Evolutionary conservation across 1,284 basidiomycete genomes (phyloP).

Genomic region (Puccinia triticina): DNA sequence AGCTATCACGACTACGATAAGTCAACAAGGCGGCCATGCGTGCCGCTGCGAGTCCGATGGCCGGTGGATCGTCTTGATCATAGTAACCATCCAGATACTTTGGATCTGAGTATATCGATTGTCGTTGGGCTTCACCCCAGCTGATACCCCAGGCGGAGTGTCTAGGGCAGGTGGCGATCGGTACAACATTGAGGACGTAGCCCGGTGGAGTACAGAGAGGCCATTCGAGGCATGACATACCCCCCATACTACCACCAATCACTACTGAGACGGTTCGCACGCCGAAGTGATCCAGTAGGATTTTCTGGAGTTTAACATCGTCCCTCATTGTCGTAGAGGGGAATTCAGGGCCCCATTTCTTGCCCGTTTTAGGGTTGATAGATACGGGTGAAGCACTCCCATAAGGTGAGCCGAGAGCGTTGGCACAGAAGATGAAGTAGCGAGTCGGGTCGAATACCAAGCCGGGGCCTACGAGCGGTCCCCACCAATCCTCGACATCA

Average conservation of each 20-base stretch:
- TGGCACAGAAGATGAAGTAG: slow-evolving; percentile 93
- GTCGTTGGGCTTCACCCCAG: slow-evolving; percentile 96
- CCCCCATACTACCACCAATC: slow-evolving; percentile 97
- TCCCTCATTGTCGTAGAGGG: slow-evolving; percentile 88
- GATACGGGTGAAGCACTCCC: slow-evolving; percentile 87
- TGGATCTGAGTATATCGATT: slow-evolving; percentile 94
- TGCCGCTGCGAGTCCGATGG: slow-evolving; percentile 83
- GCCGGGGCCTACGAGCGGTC: slow-evolving; percentile 84
- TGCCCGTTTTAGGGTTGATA: slow-evolving; percentile 74
- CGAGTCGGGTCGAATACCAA: slow-evolving; percentile 86
- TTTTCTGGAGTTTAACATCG: slow-evolving; percentile 90
- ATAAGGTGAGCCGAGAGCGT: slow-evolving; percentile 92
- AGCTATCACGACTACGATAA: slow-evolving; percentile 87
- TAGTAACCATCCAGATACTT: slow-evolving; percentile 87
- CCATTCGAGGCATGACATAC: slow-evolving; percentile 96
- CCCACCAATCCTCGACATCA: slow-evolving; percentile 99
- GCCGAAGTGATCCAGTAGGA: slow-evolving; percentile 80
- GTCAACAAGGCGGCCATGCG: slow-evolving; percentile 94
- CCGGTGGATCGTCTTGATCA: slow-evolving; percentile 68
- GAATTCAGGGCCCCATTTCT: slow-evolving; percentile 88
- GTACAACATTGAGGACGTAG: slow-evolving; percentile 81
- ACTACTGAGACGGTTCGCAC: slow-evolving; percentile 81
- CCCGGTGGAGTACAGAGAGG: slow-evolving; percentile 80
- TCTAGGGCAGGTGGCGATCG: slow-evolving; percentile 87
- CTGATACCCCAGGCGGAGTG: slow-evolving; percentile 99